These are phyloP conservation scores for Pisolithus sp. DNA, from an alignment of 768 basidiomycete genomes.

Conservation along the genomic window DNA sequence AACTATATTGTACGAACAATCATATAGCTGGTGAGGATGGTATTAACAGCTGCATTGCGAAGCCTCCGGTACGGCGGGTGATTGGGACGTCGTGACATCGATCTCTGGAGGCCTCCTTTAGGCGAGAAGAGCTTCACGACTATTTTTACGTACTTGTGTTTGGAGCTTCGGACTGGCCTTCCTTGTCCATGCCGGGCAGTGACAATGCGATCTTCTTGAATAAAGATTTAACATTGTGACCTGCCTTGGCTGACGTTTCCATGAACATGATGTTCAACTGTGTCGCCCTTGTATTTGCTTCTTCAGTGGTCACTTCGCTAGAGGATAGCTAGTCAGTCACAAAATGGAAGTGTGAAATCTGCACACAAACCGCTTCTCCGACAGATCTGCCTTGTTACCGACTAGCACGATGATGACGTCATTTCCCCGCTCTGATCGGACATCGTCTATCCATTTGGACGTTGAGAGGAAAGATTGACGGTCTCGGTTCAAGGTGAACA, in stretches of 20 bases:
- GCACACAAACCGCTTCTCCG: conserved; percentile 83
- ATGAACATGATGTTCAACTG: conserved; percentile 96
- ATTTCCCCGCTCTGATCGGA: conserved; percentile 91
- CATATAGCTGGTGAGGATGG: conserved; percentile 1
- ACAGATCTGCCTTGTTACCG: conserved; percentile 98
- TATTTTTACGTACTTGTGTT: conserved; percentile 36
- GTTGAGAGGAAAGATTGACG: conserved; percentile 98
- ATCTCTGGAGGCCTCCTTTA: conserved; percentile 54
- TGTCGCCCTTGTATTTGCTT: conserved; percentile 86
- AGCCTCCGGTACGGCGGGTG: conserved; percentile 74
- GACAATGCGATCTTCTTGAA: conserved; percentile 99
- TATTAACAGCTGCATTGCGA: conserved; percentile 77
- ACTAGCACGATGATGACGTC: conserved; percentile 98
- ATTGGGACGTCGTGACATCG: conserved; percentile 73
- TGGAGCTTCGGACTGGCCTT: conserved; percentile 50
- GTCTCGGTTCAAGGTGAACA: conserved; percentile 41
- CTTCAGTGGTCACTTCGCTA: conserved; percentile 98
- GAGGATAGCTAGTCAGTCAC: conserved; percentile 8
- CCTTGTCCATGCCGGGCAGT: conserved; percentile 92
- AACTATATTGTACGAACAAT: conserved; percentile 21
- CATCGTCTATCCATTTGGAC: conserved; percentile 99
- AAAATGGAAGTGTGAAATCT: background rate
- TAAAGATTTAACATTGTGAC: conserved; percentile 96
- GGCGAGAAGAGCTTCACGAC: background rate
- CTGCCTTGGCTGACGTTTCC: conserved; percentile 99